Evolutionary conservation across 2,329 filamentous ascomycete species (phyloP), one percentile per base, ranked within the genome.

Genomic region (Colletotrichum theobromicola): DNA sequence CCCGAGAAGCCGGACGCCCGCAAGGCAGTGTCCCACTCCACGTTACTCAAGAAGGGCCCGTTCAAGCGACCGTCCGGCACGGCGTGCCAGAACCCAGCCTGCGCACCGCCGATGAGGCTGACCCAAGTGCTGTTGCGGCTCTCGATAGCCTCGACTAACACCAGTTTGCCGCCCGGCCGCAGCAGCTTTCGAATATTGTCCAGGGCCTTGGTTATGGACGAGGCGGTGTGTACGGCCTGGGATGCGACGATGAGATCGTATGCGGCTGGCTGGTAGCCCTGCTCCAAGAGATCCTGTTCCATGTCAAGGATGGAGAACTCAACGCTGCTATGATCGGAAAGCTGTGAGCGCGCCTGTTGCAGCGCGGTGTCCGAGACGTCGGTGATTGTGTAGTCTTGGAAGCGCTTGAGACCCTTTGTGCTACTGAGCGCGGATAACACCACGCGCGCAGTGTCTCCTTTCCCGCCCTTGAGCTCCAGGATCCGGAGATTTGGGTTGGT

Each of bases 301-400:
- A 83, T 78, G 62, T 86, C 80, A 7, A 85, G 78, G 4, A 77
- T 78, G 42, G 80, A 81, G 75, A 81, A 86, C 5, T 70, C 78
- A 66, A 85, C 57, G 4, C 69, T 70, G 8, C 34, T 50, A 58
- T 76, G 78, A 1, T 76, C 61, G 26, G 72, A 42, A 69, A 82
- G 79, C 18, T 74, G 67, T 24, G 42, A 79, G 72, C 16, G 76
- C 70, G 0, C 83, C 82, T 7, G 79, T 72, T 35, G 79, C 77
- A 60, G 85, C 84, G 78, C 84, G 84, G 4, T 75, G 79, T 4
- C 74, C 1, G 84, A 84, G 24, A 85, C 82, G 65, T 87, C 84
- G 1, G 84, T 85, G 74, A 60, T n/a, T 3, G 80, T 57, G 9
- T 57, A 57, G 26, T 28, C 53, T 7, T 30, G 24, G 24, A 28